Evolutionary conservation across 2,329 filamentous ascomycete genomes (phyloP).

Genomic region (Penicillium sp.): DNA sequence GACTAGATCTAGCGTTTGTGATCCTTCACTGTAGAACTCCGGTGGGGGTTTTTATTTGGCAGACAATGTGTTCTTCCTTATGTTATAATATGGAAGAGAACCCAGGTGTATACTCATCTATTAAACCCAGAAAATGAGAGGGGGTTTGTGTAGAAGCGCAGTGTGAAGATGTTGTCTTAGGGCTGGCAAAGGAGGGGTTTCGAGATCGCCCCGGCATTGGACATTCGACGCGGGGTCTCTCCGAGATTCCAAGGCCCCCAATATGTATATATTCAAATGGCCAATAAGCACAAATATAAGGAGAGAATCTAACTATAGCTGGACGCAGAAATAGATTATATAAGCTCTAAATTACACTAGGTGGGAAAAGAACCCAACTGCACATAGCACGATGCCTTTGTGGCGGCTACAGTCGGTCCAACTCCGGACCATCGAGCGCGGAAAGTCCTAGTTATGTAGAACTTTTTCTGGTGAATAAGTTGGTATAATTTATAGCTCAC

Average conservation of each 20-base stretch:
- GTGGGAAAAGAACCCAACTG: slow-evolving; percentile 20
- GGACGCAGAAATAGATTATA: slow-evolving; percentile 8
- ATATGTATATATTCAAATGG: not conserved
- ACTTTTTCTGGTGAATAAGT: not conserved
- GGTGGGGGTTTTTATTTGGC: too few species aligned
- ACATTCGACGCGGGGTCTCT: not conserved
- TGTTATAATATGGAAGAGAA: too few species aligned
- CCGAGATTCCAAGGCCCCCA: not conserved
- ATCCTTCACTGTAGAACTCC: too few species aligned
- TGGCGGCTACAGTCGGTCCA: slow-evolving; percentile 7
- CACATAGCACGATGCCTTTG: not conserved
- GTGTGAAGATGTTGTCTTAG: not conserved
- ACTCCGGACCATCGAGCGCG: slow-evolving; percentile 13
- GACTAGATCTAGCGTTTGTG: too few species aligned
- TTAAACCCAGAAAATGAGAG: too few species aligned
- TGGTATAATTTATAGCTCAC: slow-evolving; percentile 47
- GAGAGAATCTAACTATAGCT: too few species aligned
- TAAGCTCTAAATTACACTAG: slow-evolving; percentile 38
- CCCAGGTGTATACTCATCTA: too few species aligned
- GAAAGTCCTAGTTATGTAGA: not conserved
- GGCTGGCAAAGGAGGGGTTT: not conserved
- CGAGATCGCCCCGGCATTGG: slow-evolving; percentile 12
- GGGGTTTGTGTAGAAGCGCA: too few species aligned
- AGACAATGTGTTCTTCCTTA: too few species aligned
- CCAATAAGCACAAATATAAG: not conserved